phyloP scores from a whole-genome alignment of 306 rosid species.

The cucumber (Cucumis sativus) region DNA sequence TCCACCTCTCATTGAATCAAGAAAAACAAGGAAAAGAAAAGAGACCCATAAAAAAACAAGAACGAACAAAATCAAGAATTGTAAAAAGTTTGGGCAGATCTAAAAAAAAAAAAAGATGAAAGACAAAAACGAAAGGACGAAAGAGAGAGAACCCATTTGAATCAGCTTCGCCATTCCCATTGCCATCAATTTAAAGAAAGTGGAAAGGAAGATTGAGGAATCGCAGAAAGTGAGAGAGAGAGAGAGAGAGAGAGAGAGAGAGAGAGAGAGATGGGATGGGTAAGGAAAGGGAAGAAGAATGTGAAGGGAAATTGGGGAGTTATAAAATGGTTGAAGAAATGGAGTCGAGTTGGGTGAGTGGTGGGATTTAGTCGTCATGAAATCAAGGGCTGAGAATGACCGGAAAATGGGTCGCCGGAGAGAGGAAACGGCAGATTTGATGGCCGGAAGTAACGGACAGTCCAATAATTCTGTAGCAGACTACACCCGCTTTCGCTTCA shows the following conservation, averaged over 20 bases:
- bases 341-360: neutral
- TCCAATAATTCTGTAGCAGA: neutral
- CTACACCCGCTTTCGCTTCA: neutral
- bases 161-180: constrained; percentile 6
- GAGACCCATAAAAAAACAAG: neutral
- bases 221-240: neutral
- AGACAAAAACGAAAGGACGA: neutral
- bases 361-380: neutral
- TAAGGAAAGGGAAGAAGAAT: neutral
- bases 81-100: neutral
- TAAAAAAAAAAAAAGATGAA: neutral
- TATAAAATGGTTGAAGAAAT: neutral
- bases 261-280: neutral
- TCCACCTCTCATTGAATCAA: constrained; percentile 22
- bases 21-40: neutral
- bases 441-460: neutral
- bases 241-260: too few species aligned
- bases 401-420: neutral
- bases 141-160: neutral
- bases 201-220: neutral
- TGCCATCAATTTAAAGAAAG: neutral
- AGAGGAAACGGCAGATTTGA: neutral
- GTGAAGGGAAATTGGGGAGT: neutral
- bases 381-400: neutral
- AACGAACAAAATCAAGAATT: neutral